Conservation (phyloP, 2,329 filamentous ascomycete genomes). For the Niveomyces coronatus region DNA sequence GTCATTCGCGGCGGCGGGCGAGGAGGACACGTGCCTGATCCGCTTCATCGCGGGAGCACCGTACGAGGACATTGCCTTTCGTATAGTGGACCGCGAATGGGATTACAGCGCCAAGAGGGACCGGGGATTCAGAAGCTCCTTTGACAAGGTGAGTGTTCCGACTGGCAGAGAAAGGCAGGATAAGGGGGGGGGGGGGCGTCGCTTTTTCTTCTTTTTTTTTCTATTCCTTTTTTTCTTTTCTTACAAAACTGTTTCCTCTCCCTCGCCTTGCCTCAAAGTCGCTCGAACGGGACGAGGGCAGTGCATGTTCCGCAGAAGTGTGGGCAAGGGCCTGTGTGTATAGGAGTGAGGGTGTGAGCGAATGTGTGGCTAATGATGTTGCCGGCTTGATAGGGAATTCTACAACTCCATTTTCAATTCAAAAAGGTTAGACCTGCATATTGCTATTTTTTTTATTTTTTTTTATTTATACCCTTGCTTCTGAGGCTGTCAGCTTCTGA, state of each 20-base stretch:
- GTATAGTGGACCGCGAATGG: constrained; percentile 98
- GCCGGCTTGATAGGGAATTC: constrained; percentile 56
- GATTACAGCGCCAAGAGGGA: constrained; percentile 95
- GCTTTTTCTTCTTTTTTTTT: too few species aligned
- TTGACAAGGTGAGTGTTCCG: constrained; percentile 79
- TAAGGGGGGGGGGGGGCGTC: not conserved
- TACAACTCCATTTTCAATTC: constrained; percentile 97
- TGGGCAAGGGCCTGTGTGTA: not conserved
- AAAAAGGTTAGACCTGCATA: constrained; percentile 61
- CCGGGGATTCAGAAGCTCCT: constrained; percentile 88
- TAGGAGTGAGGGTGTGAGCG: constrained; percentile 1
- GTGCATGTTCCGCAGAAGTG: not conserved
- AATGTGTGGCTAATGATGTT: constrained; percentile 2
- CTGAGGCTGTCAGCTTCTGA: not conserved
- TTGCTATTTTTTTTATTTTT: too few species aligned
- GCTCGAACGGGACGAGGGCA: not conserved
- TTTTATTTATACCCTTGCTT: too few species aligned
- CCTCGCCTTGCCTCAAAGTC: too few species aligned
- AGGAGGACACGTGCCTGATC: constrained; percentile 95
- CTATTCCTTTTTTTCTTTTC: too few species aligned
- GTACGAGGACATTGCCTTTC: constrained; percentile 93
- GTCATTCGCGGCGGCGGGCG: constrained; percentile 84
- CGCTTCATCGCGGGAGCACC: constrained; percentile 91
- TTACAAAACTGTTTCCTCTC: too few species aligned
- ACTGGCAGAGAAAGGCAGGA: not conserved